phyloP scores from a whole-genome alignment of 345 rosid species.

The Tarenaya hassleriana region DNA sequence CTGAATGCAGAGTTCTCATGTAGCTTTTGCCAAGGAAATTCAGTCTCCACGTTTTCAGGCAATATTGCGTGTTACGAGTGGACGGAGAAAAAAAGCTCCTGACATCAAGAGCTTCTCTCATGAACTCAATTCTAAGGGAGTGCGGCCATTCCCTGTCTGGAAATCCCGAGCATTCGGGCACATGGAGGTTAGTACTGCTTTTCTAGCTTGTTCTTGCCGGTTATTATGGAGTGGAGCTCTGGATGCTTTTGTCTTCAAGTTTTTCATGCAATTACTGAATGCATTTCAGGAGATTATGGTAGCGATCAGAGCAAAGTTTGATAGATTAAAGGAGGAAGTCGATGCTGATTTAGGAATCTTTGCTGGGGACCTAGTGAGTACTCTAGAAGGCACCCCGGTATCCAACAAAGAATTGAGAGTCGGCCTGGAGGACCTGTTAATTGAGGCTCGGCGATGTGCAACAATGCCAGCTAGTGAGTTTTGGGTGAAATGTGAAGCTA shows the following conservation, averaged over 20 bases:
- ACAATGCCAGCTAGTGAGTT: conserved; percentile 81
- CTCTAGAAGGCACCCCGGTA: conserved; percentile 58
- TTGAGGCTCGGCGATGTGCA: conserved; percentile 67
- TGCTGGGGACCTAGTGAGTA: conserved; percentile 82
- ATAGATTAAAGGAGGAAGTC: conserved; percentile 86
- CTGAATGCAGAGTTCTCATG: conserved; percentile 47
- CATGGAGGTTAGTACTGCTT: conserved; percentile 59
- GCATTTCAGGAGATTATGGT: conserved; percentile 64
- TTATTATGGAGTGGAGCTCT: conserved; percentile 3
- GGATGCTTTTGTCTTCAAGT: not conserved
- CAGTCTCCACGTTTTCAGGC: conserved; percentile 89
- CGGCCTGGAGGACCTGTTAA: conserved; percentile 76
- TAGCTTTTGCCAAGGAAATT: conserved; percentile 63
- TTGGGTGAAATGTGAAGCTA: conserved; percentile 81
- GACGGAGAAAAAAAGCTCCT: conserved; percentile 70
- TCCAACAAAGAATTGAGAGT: conserved; percentile 65
- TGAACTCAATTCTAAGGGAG: conserved; percentile 96
- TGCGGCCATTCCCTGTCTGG: conserved; percentile 82
- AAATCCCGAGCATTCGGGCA: conserved; percentile 81
- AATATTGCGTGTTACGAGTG: conserved; percentile 72
- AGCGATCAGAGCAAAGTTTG: conserved; percentile 77
- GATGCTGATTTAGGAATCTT: conserved; percentile 78
- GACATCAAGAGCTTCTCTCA: conserved; percentile 96
- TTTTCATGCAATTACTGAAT: conserved; percentile 9
- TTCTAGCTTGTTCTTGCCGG: not conserved